A percentile compares a stretch with the other conserved stretches of the same genome.
These are phyloP conservation scores for Artemisia argyi DNA, from an alignment of 129 eudicot genomes.

Conservation along the genomic window DNA sequence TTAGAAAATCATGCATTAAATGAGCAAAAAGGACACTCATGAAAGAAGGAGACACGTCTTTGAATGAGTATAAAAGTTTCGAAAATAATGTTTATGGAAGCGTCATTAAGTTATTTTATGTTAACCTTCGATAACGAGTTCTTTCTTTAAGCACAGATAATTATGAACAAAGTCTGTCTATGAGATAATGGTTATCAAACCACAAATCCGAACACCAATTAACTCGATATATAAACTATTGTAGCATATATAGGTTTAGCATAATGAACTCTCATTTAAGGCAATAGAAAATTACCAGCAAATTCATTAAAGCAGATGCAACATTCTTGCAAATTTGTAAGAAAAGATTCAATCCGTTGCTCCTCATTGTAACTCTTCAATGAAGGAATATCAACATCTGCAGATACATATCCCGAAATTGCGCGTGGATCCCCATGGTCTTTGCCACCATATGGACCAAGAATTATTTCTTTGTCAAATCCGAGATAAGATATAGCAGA, in stretches of 20 bases:
- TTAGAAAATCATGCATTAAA: no score
- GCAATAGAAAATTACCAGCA: no score
- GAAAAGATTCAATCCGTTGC: slow-evolving; percentile 57
- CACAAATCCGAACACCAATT: no score
- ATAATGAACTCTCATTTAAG: no score
- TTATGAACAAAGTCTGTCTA: background rate
- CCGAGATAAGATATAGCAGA: slow-evolving; percentile 67
- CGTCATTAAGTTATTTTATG: no score
- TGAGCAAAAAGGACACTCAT: no score
- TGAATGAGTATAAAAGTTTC: background rate
- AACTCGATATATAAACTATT: no score
- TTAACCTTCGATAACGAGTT: no score
- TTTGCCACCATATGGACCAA: slow-evolving; percentile 68
- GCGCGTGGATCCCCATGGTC: slow-evolving; percentile 62
- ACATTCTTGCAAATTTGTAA: slow-evolving; percentile 72
- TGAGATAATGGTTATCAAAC: no score
- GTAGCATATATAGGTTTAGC: no score
- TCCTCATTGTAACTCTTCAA: slow-evolving; percentile 78
- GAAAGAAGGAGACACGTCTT: background rate
- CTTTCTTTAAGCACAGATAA: background rate
- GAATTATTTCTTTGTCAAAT: slow-evolving; percentile 53
- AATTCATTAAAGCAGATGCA: slow-evolving; percentile 83
- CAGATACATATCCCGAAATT: slow-evolving; percentile 66
- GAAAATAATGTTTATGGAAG: background rate
- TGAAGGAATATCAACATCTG: slow-evolving; percentile 68